These are phyloP conservation scores for Gomphus bonarii DNA, from an alignment of 1,284 basidiomycete genomes.

Conservation along the genomic window DNA sequence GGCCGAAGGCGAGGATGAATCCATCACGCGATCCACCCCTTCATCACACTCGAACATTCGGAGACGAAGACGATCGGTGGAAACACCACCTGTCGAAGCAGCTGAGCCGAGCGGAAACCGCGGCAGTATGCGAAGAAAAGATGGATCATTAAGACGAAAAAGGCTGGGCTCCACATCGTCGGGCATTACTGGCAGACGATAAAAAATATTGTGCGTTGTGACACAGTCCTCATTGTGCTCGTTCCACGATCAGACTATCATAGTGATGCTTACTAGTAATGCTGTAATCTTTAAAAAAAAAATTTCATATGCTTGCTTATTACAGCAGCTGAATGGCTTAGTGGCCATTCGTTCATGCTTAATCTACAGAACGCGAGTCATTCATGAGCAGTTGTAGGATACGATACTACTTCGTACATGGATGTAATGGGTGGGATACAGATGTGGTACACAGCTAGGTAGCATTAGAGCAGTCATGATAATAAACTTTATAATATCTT, in stretches of 20 bases:
- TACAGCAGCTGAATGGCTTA: too few species aligned
- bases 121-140: background rate
- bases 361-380: too few species aligned
- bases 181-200: background rate
- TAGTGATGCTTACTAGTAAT: background rate
- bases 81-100: background rate
- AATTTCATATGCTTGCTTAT: too few species aligned
- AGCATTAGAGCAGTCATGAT: too few species aligned
- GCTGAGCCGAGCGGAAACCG: background rate
- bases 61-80: background rate
- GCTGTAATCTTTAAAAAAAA: background rate
- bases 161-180: slow-evolving; percentile 2
- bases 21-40: background rate
- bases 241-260: background rate
- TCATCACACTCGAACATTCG: background rate
- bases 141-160: slow-evolving; percentile 2
- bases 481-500: too few species aligned
- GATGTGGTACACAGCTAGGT: too few species aligned
- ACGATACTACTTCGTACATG: too few species aligned
- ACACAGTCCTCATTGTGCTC: background rate
- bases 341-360: too few species aligned
- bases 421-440: too few species aligned
- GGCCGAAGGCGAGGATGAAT: slow-evolving; percentile 54
- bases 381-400: too few species aligned
- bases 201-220: background rate